Percentiles rank a stretch among this genome's conserved stretches.
phyloP scores from a whole-genome alignment of 306 rosid genomes.

The Begonia masoniana region DNA sequence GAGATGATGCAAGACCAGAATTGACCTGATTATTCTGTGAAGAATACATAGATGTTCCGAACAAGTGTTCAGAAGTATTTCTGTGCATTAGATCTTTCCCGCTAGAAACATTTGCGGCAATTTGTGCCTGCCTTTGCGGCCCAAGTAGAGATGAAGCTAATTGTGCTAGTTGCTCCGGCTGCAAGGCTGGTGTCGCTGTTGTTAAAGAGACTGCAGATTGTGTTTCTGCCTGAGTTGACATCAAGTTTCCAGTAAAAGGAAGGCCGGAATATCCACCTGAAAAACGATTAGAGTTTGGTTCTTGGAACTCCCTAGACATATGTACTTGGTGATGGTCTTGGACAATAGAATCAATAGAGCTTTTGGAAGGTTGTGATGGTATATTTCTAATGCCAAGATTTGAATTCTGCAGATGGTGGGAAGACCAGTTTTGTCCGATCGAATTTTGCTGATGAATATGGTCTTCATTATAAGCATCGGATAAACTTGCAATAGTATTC shows the following conservation, averaged over 20 bases:
- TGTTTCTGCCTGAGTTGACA: constrained; percentile 24
- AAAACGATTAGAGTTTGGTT: constrained; percentile 25
- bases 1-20: constrained; percentile 38
- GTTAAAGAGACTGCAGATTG: constrained; percentile 31
- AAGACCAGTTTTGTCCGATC: constrained; percentile 34
- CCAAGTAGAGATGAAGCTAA: constrained; percentile 69
- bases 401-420: constrained; percentile 36
- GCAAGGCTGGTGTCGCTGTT: constrained; percentile 33
- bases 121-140: constrained; percentile 55
- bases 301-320: constrained; percentile 25
- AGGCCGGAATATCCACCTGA: constrained; percentile 30
- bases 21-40: constrained; percentile 29
- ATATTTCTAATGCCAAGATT: constrained; percentile 27
- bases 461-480: constrained; percentile 36
- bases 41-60: constrained; percentile 27
- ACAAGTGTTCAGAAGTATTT: constrained; percentile 26
- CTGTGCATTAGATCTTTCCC: constrained; percentile 35
- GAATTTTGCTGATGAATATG: constrained; percentile 26
- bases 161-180: constrained; percentile 71
- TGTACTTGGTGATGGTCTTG: constrained; percentile 25
- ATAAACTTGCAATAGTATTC: constrained; percentile 20
- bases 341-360: constrained; percentile 24
- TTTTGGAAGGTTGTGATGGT: constrained; percentile 23
- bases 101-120: constrained; percentile 16
- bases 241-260: constrained; percentile 22